Evolutionary conservation across 768 basidiomycete genomes (phyloP).

Genomic region (Naganishia antarctica): DNA sequence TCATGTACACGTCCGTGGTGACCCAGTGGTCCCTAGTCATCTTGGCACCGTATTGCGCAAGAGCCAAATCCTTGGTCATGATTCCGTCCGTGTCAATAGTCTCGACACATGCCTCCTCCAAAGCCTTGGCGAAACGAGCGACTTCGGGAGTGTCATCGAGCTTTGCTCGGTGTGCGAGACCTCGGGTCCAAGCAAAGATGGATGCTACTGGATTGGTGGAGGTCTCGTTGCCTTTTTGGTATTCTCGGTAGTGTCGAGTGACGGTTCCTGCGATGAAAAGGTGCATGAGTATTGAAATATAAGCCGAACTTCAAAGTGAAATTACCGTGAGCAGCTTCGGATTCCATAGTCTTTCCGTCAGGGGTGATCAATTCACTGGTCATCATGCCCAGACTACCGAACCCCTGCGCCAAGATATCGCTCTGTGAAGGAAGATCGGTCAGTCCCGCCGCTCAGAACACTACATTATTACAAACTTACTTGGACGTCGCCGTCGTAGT

Average conservation of each 20-base stretch:
- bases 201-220: slow-evolving; percentile 98
- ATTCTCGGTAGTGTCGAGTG: slow-evolving; percentile 94
- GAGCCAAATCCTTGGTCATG: slow-evolving; percentile 96
- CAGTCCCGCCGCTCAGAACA: neutral
- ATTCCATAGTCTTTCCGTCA: slow-evolving; percentile 84
- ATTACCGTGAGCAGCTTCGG: slow-evolving; percentile 88
- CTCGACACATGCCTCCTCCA: slow-evolving; percentile 85
- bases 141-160: slow-evolving; percentile 77
- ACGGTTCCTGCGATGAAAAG: slow-evolving; percentile 61
- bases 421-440: slow-evolving; percentile 57
- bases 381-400: slow-evolving; percentile 97
- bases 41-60: slow-evolving; percentile 84
- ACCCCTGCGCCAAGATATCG: slow-evolving; percentile 96
- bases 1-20: slow-evolving; percentile 88
- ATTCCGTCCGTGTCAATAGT: slow-evolving; percentile 82
- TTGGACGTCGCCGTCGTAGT: slow-evolving; percentile 70
- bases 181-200: slow-evolving; percentile 98
- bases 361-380: slow-evolving; percentile 91
- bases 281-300: neutral
- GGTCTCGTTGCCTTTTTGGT: slow-evolving; percentile 94
- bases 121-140: slow-evolving; percentile 64
- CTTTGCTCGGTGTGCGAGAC: slow-evolving; percentile 85
- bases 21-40: slow-evolving; percentile 95
- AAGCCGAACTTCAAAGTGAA: slow-evolving; percentile 25
- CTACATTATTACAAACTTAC: slow-evolving; percentile 43